Percentiles rank a stretch among this genome's conserved stretches.
Evolutionary conservation across 495 filamentous ascomycete species (phyloP).

Genomic region (Xylaria grammica): DNA sequence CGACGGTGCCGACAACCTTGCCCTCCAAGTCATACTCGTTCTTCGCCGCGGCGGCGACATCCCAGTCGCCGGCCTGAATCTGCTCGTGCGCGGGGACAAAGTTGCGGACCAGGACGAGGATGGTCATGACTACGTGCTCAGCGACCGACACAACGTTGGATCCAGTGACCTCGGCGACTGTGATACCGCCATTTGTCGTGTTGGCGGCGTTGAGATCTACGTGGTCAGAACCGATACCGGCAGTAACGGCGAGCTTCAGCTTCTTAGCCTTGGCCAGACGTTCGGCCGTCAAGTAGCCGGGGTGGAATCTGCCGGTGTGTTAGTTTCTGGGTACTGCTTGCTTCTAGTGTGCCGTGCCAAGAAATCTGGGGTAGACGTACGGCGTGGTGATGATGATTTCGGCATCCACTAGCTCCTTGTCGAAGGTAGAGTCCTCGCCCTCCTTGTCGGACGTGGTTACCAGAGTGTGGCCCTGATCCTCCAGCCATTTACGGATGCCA

Average conservation of each 20-base stretch:
- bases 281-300: conserved; percentile 95
- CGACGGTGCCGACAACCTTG: conserved; percentile 98
- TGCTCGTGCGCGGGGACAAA: conserved; percentile 97
- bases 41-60: conserved; percentile 95
- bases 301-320: conserved; percentile 80
- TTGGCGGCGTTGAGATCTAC: conserved; percentile 97
- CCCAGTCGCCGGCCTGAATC: conserved; percentile 87
- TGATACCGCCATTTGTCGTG: conserved; percentile 97
- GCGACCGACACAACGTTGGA: conserved; percentile 90
- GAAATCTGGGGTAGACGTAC: conserved; percentile 58
- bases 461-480: conserved; percentile 92
- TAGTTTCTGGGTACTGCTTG: conserved; percentile 10
- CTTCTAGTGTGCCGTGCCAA: conserved; percentile 6
- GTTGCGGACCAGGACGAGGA: conserved; percentile 94
- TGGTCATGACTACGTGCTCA: conserved; percentile 98
- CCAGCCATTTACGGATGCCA: conserved; percentile 93
- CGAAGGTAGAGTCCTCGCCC: conserved; percentile 89
- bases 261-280: conserved; percentile 98
- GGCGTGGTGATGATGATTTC: conserved; percentile 99
- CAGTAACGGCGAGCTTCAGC: conserved; percentile 93
- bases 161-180: conserved; percentile 95
- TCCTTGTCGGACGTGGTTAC: conserved; percentile 98
- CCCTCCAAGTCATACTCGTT: conserved; percentile 95
- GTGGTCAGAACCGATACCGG: conserved; percentile 97
- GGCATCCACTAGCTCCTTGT: conserved; percentile 92